Conservation (phyloP, 139 green algal species). For the Gonium pectorale region DNA sequence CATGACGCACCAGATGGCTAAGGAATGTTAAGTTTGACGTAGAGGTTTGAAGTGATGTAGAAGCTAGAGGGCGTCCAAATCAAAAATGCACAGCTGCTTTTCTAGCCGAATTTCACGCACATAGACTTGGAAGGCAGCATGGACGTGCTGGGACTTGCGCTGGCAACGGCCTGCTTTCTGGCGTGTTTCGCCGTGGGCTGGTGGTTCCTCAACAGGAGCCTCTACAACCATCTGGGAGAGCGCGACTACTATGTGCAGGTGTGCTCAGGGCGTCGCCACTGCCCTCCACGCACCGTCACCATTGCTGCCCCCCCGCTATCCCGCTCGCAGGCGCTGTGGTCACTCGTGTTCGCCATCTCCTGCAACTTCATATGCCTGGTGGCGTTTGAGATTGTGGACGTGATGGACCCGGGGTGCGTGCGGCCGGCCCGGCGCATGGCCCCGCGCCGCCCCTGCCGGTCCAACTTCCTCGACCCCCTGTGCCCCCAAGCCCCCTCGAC, state of each 20-base stretch:
- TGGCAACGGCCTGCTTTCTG: conserved; percentile 3
- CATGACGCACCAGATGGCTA: no score
- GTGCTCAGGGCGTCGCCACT: neutral
- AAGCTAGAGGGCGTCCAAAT: no score
- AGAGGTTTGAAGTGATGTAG: no score
- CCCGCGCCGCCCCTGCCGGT: no score
- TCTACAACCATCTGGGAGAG: conserved; percentile 69
- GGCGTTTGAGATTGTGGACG: conserved; percentile 88
- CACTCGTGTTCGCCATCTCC: conserved; percentile 89
- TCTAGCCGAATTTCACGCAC: no score
- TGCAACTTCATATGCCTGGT: conserved; percentile 91
- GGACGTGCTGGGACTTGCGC: conserved; percentile 14
- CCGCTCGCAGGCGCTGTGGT: conserved; percentile 80
- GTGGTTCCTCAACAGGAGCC: conserved; percentile 59
- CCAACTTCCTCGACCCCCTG: neutral
- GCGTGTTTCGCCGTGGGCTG: conserved; percentile 56
- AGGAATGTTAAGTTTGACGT: no score
- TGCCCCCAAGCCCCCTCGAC: neutral
- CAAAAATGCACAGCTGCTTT: no score
- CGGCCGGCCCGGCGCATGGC: no score
- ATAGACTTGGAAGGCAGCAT: no score
- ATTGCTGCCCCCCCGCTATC: neutral
- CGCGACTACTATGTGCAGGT: conserved; percentile 61
- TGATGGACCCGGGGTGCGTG: conserved; percentile 75
- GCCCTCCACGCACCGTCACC: no score